Percentiles rank a stretch among this genome's conserved stretches.
Evolutionary conservation across 768 basidiomycete species (phyloP).

Genomic region (Omphalotus guepiniiformis): DNA sequence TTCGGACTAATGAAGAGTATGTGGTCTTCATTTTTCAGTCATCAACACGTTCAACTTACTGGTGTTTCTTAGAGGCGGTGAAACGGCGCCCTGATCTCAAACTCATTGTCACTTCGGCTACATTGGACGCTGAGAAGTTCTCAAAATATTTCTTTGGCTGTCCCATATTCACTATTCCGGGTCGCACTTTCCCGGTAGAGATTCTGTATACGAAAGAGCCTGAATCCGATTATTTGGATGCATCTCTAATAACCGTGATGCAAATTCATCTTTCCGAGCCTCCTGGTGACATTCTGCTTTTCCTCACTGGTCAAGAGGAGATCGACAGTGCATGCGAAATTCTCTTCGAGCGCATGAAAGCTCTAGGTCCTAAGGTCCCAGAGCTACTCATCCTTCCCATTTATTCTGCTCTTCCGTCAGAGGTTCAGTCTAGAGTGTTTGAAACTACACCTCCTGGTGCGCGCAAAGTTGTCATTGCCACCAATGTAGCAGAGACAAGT

Average conservation of each 20-base stretch:
- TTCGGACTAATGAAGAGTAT: slow-evolving; percentile 92
- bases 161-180: slow-evolving; percentile 99
- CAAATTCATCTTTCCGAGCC: slow-evolving; percentile 99
- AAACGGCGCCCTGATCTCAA: slow-evolving; percentile 95
- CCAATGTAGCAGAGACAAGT: slow-evolving; percentile 98
- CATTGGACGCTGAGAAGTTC: slow-evolving; percentile 99
- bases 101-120: slow-evolving; percentile 97
- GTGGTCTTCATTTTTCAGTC: slow-evolving; percentile 18
- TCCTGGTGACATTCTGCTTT: slow-evolving; percentile 92
- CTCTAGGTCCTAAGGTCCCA: slow-evolving; percentile 96
- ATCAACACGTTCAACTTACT: slow-evolving; percentile 14
- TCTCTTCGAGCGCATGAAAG: slow-evolving; percentile 97
- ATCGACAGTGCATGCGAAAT: slow-evolving; percentile 98
- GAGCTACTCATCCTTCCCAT: slow-evolving; percentile 96
- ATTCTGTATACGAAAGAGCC: slow-evolving; percentile 99
- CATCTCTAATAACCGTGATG: slow-evolving; percentile 98
- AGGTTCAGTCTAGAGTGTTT: slow-evolving; percentile 97
- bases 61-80: slow-evolving; percentile 67
- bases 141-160: slow-evolving; percentile 99
- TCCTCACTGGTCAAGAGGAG: slow-evolving; percentile 98
- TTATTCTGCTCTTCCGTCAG: slow-evolving; percentile 96
- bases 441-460: slow-evolving; percentile 97
- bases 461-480: slow-evolving; percentile 99
- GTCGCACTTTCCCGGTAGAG: slow-evolving; percentile 98
- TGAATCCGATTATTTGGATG: slow-evolving; percentile 95